Percentiles rank a stretch among this genome's conserved stretches.
These are phyloP conservation scores for Debaryomyces hansenii DNA, from an alignment of 805 yeast species.

Conservation along the genomic window DNA sequence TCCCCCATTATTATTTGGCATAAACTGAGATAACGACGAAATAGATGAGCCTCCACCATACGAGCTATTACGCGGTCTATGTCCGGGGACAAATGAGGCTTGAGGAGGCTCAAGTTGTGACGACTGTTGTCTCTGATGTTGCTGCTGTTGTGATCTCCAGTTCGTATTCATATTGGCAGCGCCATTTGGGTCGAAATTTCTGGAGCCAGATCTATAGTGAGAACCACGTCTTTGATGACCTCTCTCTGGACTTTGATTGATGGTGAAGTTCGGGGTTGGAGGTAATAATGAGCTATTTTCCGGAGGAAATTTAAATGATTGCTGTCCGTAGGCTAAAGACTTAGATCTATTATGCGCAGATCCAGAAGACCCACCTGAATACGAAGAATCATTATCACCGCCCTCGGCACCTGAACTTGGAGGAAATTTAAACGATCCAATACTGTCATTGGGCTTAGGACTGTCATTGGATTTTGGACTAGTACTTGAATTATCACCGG, in stretches of 20 bases:
- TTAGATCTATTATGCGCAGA: conserved; percentile 34
- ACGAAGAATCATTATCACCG: conserved; percentile 10
- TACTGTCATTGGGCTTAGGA: conserved; percentile 10
- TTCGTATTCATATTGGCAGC: conserved; percentile 48
- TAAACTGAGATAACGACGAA: conserved; percentile 44
- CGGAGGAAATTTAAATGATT: conserved; percentile 65
- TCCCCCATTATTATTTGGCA: conserved; percentile 25
- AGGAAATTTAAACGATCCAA: conserved; percentile 57
- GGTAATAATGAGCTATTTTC: conserved; percentile 39
- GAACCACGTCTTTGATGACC: conserved; percentile 41
- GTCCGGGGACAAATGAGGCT: conserved; percentile 68
- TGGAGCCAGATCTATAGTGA: conserved; percentile 39
- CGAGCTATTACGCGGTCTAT: conserved; percentile 68
- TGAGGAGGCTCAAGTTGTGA: conserved; percentile 39
- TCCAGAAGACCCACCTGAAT: conserved; percentile 4
- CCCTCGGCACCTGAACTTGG: conserved; percentile 29
- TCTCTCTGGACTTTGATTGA: conserved; percentile 39
- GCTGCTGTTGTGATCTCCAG: conserved; percentile 61
- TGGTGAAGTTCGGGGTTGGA: conserved; percentile 53
- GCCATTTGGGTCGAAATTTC: conserved; percentile 37
- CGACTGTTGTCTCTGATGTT: conserved; percentile 21
- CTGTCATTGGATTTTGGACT: conserved; percentile 1
- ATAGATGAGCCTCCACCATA: conserved; percentile 59
- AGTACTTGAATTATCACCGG: conserved; percentile 13
- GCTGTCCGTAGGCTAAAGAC: conserved; percentile 46